Base-by-base conservation (phyloP, 164 flowering plant genomes). In the Vitis riparia region DNA sequence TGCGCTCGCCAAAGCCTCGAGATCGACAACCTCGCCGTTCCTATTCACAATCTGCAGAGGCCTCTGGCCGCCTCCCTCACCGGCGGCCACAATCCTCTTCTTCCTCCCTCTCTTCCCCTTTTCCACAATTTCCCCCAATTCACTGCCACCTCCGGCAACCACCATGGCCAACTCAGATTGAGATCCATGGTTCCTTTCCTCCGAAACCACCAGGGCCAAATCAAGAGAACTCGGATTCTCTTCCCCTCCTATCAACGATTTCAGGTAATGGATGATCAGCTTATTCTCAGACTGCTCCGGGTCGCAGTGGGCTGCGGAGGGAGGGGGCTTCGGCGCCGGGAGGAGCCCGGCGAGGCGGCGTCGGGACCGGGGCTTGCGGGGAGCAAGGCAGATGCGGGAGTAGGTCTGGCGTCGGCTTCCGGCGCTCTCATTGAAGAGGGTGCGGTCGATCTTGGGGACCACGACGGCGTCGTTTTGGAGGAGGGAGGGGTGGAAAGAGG, bases 321-420 rank as follows among this genome's bases (percentile, higher is more conserved):
- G 60, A 16, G 73, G 63, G 49, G 52, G 69, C 17, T 72, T 68
- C 8, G 69, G 63, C 59, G 75, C 15, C 9, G 69, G 76, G 50
- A 73, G 73, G 73, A 70, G 81, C 59, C 73, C 77, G 51, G 80
- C 63, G 56, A 73, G 65, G 27, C 81, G 77, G 70, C 73, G 76
- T 15, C 76, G 87, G 69, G 82, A 62, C 62, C 68, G 29, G 75
- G 19, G 68, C 55, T 19, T 10, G 59, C 19, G 52, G 73, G 57
- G 59, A 72, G 64, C 16, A 71, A 63, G 66, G 70, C 75, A 73
- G 79, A 69, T 77, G 70, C 80, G 80, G 57, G 86, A 75, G 73
- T 76, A 86, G 67, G 85, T 83, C 68, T 86, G 90, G 59, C 82
- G 79, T 29, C 76, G 86, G 60, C 81, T 81, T 27, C 84, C 86